Conservation (phyloP, 78 protist species). For the Thecamonas trahens region DNA sequence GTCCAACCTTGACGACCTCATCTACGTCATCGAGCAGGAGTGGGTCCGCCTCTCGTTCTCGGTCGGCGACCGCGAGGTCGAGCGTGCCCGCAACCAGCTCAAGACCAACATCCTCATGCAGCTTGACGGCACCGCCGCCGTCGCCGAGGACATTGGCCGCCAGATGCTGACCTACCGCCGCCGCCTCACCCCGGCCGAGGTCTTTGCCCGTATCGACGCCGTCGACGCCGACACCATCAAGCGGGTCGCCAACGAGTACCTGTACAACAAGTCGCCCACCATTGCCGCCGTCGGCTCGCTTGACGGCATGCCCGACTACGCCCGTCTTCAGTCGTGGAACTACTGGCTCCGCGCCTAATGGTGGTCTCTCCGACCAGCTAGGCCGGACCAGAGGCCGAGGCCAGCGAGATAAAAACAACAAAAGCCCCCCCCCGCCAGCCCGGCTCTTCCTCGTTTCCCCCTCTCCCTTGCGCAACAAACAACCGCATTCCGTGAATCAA, state of each 20-base stretch:
- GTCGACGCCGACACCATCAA: slow-evolving; percentile 50
- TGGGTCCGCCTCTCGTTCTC: slow-evolving; percentile 39
- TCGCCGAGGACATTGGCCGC: slow-evolving; percentile 83
- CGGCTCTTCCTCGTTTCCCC: too few relatives aligned
- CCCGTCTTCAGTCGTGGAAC: slow-evolving; percentile 17
- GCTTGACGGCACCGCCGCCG: slow-evolving; percentile 53
- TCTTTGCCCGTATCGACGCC: slow-evolving; percentile 60
- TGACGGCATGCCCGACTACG: slow-evolving; percentile 37
- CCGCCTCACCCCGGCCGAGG: slow-evolving; percentile 47
- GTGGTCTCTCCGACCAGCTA: too few relatives aligned
- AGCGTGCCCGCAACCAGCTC: slow-evolving; percentile 65
- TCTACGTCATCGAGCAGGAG: slow-evolving; percentile 45
- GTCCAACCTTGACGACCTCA: slow-evolving; percentile 40
- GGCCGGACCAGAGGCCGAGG: too few relatives aligned
- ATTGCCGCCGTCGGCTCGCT: slow-evolving; percentile 57
- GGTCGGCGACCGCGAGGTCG: slow-evolving; percentile 49
- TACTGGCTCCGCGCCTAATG: not conserved
- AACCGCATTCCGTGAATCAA: too few relatives aligned
- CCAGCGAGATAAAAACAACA: too few relatives aligned
- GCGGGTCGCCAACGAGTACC: slow-evolving; percentile 21
- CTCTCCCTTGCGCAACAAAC: too few relatives aligned
- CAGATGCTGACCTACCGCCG: slow-evolving; percentile 82
- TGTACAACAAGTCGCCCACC: slow-evolving; percentile 57
- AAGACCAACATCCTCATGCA: slow-evolving; percentile 34
- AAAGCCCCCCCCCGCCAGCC: too few relatives aligned